Percentiles rank a stretch among this genome's conserved stretches.
phyloP scores from a whole-genome alignment of 2,329 filamentous ascomycete genomes.

The Penicillium sp. region DNA sequence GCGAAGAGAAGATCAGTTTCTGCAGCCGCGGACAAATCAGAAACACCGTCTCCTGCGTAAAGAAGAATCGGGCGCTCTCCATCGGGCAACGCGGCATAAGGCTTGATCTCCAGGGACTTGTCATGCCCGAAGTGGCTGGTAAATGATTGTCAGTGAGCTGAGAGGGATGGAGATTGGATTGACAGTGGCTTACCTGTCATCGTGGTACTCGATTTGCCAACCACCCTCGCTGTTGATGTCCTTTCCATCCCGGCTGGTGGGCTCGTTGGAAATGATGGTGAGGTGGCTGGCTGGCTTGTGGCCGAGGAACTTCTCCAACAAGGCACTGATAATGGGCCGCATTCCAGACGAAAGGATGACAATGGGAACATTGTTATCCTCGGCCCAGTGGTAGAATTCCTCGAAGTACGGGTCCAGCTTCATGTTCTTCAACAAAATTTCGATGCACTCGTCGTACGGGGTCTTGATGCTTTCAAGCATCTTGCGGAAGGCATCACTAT shows the following conservation, averaged over 20 bases:
- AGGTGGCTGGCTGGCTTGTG: slow-evolving; percentile 67
- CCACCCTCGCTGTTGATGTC: slow-evolving; percentile 74
- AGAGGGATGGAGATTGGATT: not conserved
- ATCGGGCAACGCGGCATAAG: slow-evolving; percentile 68
- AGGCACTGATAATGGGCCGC: slow-evolving; percentile 81
- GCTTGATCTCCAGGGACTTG: slow-evolving; percentile 87
- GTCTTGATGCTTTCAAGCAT: slow-evolving; percentile 87
- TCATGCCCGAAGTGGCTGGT: slow-evolving; percentile 85
- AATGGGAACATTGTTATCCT: slow-evolving; percentile 79
- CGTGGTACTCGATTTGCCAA: slow-evolving; percentile 85
- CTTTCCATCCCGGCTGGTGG: slow-evolving; percentile 64
- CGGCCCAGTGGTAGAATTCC: slow-evolving; percentile 81
- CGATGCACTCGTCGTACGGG: slow-evolving; percentile 78
- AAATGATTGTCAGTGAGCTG: not conserved
- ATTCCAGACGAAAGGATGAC: slow-evolving; percentile 92
- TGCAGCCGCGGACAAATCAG: slow-evolving; percentile 83
- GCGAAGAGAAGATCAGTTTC: slow-evolving; percentile 94
- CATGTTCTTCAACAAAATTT: slow-evolving; percentile 76
- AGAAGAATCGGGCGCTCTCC: slow-evolving; percentile 75
- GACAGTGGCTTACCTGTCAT: slow-evolving; percentile 62
- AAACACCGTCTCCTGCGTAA: slow-evolving; percentile 93
- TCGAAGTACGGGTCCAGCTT: slow-evolving; percentile 84
- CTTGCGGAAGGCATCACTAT: slow-evolving; percentile 73
- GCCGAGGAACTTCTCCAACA: slow-evolving; percentile 79
- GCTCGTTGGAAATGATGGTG: slow-evolving; percentile 87